Percentiles rank a stretch among this genome's conserved stretches.
phyloP scores from a whole-genome alignment of 176 grass and related monocot genomes.

The Poa pratensis region DNA sequence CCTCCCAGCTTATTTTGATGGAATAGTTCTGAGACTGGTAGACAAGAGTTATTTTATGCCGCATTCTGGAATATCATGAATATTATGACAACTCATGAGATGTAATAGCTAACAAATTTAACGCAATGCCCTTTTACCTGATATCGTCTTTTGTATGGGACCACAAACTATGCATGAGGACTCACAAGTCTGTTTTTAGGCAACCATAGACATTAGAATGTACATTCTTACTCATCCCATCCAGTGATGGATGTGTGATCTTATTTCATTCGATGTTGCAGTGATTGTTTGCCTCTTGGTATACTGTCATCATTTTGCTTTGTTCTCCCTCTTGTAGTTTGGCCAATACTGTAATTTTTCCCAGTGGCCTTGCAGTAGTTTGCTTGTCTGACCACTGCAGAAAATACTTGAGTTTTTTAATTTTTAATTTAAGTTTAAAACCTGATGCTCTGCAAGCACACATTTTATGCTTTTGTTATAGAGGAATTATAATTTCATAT shows the following conservation, averaged over 20 bases:
- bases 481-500: neutral
- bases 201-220: slow-evolving; percentile 33
- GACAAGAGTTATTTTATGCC: slow-evolving; percentile 59
- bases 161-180: slow-evolving; percentile 38
- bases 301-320: neutral
- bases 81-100: slow-evolving; percentile 25
- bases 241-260: neutral
- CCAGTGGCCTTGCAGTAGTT: neutral
- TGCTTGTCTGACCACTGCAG: neutral
- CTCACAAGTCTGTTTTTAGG: slow-evolving; percentile 21
- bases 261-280: neutral
- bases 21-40: slow-evolving; percentile 64
- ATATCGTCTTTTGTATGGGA: slow-evolving; percentile 34
- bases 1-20: slow-evolving; percentile 82
- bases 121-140: slow-evolving; percentile 27
- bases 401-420: neutral
- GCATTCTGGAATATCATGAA: slow-evolving; percentile 52
- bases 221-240: slow-evolving; percentile 35
- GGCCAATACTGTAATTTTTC: neutral
- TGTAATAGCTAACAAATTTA: slow-evolving; percentile 50
- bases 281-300: neutral
- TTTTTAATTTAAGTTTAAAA: neutral
- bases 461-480: neutral
- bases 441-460: neutral
- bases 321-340: neutral